phyloP scores from a whole-genome alignment of 1,284 basidiomycete genomes.

The Caloboletus inedulis region DNA sequence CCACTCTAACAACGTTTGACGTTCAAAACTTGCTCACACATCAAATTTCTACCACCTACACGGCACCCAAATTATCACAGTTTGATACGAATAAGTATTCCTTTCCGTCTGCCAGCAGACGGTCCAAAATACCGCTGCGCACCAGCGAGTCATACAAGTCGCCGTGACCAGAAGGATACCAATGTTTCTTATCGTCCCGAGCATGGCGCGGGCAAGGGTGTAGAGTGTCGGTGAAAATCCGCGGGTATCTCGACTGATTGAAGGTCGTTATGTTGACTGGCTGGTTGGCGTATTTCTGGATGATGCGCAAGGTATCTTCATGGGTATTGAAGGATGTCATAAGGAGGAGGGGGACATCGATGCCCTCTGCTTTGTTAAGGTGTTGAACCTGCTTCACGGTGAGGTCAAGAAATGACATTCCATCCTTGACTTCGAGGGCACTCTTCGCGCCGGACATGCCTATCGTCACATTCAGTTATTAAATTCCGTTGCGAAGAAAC shows the following conservation, averaged over 20 bases:
- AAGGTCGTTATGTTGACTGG: constrained; percentile 90
- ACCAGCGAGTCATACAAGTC: constrained; percentile 90
- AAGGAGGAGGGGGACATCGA: constrained; percentile 91
- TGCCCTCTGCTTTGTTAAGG: constrained; percentile 62
- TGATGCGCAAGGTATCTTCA: constrained; percentile 92
- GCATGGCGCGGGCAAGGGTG: constrained; percentile 70
- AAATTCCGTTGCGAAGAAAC: neutral
- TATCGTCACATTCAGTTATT: constrained; percentile 25
- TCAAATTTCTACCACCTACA: constrained; percentile 85
- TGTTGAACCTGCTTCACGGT: constrained; percentile 93
- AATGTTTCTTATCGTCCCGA: constrained; percentile 84
- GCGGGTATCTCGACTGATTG: constrained; percentile 96
- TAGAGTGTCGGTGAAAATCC: constrained; percentile 90
- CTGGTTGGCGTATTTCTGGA: constrained; percentile 97
- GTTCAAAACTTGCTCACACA: constrained; percentile 18
- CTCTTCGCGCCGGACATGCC: constrained; percentile 89
- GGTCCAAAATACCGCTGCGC: constrained; percentile 93
- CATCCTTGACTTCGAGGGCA: constrained; percentile 87
- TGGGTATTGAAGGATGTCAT: constrained; percentile 99
- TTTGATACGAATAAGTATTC: constrained; percentile 99
- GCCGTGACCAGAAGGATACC: constrained; percentile 99
- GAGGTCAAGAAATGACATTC: constrained; percentile 97
- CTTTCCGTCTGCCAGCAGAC: constrained; percentile 91
- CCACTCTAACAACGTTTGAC: constrained; percentile 47
- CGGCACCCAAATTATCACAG: constrained; percentile 96